Evolutionary conservation across 345 rosid genomes (phyloP).

Genomic region (Noccaea bulbosa): DNA sequence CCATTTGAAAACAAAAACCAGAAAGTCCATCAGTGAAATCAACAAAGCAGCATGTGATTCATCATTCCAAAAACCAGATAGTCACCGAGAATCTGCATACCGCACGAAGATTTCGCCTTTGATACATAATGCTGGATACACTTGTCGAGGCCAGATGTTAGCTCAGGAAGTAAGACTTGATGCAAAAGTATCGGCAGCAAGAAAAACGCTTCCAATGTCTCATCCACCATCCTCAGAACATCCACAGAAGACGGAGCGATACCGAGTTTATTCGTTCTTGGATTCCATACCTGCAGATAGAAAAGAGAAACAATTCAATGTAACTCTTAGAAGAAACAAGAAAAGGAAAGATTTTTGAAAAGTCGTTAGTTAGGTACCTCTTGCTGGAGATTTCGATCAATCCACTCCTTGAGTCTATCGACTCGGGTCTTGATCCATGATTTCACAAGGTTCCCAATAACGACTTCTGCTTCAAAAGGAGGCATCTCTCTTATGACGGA

Average conservation of each 20-base stretch:
- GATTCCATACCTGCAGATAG: constrained; percentile 76
- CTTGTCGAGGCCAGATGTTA: constrained; percentile 74
- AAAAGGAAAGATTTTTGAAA: background rate
- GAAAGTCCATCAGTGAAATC: background rate
- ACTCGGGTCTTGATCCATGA: constrained; percentile 81
- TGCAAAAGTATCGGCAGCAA: constrained; percentile 84
- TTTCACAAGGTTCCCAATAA: constrained; percentile 73
- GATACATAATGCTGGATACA: constrained; percentile 77
- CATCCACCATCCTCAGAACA: constrained; percentile 82
- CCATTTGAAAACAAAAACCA: background rate
- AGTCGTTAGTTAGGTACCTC: constrained; percentile 54
- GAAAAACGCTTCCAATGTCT: constrained; percentile 90
- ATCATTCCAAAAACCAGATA: constrained; percentile 6
- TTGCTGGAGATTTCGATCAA: constrained; percentile 76
- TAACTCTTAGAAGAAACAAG: constrained; percentile 2
- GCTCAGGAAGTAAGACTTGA: constrained; percentile 76
- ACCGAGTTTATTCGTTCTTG: constrained; percentile 68
- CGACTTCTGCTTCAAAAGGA: constrained; percentile 89
- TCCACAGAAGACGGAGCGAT: constrained; percentile 88
- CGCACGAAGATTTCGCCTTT: constrained; percentile 92
- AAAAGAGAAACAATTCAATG: constrained; percentile 15
- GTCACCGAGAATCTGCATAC: constrained; percentile 45
- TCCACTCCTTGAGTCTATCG: constrained; percentile 90
- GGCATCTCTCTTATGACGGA: constrained; percentile 97
- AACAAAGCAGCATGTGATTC: constrained; percentile 11